A percentile compares a stretch with the other conserved stretches of the same genome.
phyloP scores from a whole-genome alignment of 129 eudicot genomes.

The Helichrysum umbraculigerum region DNA sequence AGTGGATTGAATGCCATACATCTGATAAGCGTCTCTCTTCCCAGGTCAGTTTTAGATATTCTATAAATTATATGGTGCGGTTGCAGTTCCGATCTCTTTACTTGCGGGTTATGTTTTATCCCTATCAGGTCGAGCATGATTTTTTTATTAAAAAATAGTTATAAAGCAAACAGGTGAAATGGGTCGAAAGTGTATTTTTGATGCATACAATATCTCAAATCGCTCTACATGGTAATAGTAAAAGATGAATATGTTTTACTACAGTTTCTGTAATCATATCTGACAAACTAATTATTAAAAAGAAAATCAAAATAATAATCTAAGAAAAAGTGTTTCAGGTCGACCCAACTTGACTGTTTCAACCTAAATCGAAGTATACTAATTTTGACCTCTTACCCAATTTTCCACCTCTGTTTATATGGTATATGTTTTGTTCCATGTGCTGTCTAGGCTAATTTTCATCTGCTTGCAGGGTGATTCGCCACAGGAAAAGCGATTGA shows the following conservation, averaged over 20 bases:
- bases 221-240: background rate
- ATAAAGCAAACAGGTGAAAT: background rate
- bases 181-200: background rate
- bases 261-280: background rate
- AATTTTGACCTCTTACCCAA: background rate
- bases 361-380: background rate
- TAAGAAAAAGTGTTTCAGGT: constrained; percentile 4
- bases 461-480: constrained; percentile 59
- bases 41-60: constrained; percentile 43
- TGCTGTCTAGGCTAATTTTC: constrained; percentile 7
- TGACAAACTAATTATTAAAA: background rate
- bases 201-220: background rate
- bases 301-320: background rate
- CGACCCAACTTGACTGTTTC: background rate
- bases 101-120: background rate
- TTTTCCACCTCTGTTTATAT: background rate
- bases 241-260: background rate
- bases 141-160: background rate
- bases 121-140: background rate
- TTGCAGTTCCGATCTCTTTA: background rate
- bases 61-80: background rate
- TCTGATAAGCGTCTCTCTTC: constrained; percentile 40
- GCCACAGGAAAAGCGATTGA: constrained; percentile 73
- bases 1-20: constrained; percentile 57
- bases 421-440: background rate